Percentiles rank a stretch among this genome's conserved stretches.
Evolutionary conservation across 345 rosid genomes (phyloP).

Genomic region (Salix suchowensis): DNA sequence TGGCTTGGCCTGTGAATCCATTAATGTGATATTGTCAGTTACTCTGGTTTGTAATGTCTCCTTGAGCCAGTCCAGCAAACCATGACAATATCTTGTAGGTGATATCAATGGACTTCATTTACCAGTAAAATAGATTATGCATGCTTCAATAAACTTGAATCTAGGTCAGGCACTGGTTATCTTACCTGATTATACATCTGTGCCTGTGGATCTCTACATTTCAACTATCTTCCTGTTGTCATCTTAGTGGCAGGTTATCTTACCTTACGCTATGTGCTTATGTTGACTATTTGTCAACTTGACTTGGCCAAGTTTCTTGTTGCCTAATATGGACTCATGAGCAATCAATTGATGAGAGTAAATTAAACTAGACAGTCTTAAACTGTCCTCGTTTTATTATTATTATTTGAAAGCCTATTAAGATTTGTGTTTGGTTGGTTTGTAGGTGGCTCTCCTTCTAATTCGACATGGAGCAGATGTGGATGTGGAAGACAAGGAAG

Average conservation of each 20-base stretch:
- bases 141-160: too few relatives aligned
- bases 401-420: not conserved
- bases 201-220: too few relatives aligned
- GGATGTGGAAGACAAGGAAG: slow-evolving; percentile 86
- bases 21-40: not conserved
- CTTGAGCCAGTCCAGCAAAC: not conserved
- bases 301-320: not conserved
- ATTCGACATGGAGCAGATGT: slow-evolving; percentile 90
- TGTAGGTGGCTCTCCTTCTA: slow-evolving; percentile 72
- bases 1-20: not conserved
- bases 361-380: not conserved
- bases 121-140: too few relatives aligned
- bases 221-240: too few relatives aligned
- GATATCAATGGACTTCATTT: not conserved
- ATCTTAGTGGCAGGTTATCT: too few relatives aligned
- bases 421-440: slow-evolving; percentile 1
- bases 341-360: not conserved
- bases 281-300: not conserved
- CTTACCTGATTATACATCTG: too few relatives aligned
- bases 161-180: too few relatives aligned
- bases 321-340: not conserved
- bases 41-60: not conserved
- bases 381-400: not conserved
- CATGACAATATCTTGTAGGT: not conserved
- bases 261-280: too few relatives aligned